These are phyloP conservation scores for Corymbia citriodora DNA, from an alignment of 441 rosid species.

Conservation along the genomic window DNA sequence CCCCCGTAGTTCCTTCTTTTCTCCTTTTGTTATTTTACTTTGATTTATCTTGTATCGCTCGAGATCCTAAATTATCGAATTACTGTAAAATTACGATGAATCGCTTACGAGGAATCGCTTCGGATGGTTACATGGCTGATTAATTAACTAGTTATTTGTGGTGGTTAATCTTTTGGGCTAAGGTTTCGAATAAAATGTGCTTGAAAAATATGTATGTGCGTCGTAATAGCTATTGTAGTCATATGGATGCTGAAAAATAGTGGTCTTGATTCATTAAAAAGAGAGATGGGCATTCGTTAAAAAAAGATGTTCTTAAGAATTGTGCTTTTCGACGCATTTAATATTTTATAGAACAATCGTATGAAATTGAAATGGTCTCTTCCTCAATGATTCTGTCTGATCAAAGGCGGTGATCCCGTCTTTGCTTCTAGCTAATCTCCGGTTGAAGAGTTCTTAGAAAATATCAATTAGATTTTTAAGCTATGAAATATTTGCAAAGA, in stretches of 20 bases:
- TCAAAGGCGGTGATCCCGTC: background rate
- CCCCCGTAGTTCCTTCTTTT: background rate
- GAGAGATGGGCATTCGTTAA: background rate
- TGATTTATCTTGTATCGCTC: background rate
- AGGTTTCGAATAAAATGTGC: too few species aligned
- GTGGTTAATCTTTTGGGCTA: background rate
- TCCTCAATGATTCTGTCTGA: background rate
- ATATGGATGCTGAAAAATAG: background rate
- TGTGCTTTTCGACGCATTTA: background rate
- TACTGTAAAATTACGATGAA: background rate
- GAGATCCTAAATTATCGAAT: background rate
- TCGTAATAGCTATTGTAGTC: background rate
- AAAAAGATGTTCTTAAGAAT: background rate
- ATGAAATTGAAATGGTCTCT: background rate
- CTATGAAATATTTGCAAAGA: background rate
- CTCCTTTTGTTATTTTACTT: background rate
- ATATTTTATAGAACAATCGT: background rate
- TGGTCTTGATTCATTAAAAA: background rate
- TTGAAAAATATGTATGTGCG: too few species aligned
- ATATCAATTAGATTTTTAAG: background rate
- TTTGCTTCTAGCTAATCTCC: background rate
- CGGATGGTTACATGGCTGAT: background rate
- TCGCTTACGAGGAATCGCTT: background rate
- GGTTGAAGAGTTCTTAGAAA: background rate
- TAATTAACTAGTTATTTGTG: background rate